phyloP scores from a whole-genome alignment of 208 protist species.

The Leishmania gerbilli region DNA sequence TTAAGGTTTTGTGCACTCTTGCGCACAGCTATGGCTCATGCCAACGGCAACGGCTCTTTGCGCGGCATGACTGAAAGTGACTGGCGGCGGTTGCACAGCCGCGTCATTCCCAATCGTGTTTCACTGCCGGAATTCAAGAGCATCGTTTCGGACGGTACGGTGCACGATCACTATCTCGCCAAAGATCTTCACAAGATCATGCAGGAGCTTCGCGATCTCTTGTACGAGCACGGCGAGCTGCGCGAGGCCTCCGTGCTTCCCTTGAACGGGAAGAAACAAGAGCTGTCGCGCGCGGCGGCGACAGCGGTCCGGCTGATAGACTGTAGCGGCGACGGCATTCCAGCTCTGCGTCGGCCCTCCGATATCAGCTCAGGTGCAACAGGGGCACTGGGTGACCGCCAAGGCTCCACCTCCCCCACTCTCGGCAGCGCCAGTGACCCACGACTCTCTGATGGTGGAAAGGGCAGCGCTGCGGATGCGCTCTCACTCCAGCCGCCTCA shows the following conservation, averaged over 20 bases:
- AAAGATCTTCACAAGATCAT: slow-evolving; percentile 76
- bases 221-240: slow-evolving; percentile 72
- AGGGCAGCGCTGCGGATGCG: slow-evolving; percentile 8
- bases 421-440: slow-evolving; percentile 19
- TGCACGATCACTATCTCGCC: slow-evolving; percentile 56
- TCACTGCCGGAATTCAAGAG: slow-evolving; percentile 55
- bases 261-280: slow-evolving; percentile 51
- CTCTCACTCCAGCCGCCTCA: neutral
- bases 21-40: slow-evolving; percentile 6
- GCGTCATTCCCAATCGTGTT: slow-evolving; percentile 65
- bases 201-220: slow-evolving; percentile 64
- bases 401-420: slow-evolving; percentile 18
- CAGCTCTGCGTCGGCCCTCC: slow-evolving; percentile 15
- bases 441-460: slow-evolving; percentile 7
- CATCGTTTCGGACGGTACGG: slow-evolving; percentile 35
- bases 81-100: slow-evolving; percentile 61
- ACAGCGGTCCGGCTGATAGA: slow-evolving; percentile 48
- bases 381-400: neutral
- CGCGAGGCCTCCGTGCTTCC: slow-evolving; percentile 48
- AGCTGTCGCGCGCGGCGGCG: slow-evolving; percentile 46
- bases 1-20: neutral
- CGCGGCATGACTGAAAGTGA: slow-evolving; percentile 44
- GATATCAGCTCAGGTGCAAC: neutral
- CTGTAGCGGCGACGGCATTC: slow-evolving; percentile 10
- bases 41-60: neutral